Evolutionary conservation across 352 stramenopile species (phyloP).

Genomic region (Phytophthora pluvialis): DNA sequence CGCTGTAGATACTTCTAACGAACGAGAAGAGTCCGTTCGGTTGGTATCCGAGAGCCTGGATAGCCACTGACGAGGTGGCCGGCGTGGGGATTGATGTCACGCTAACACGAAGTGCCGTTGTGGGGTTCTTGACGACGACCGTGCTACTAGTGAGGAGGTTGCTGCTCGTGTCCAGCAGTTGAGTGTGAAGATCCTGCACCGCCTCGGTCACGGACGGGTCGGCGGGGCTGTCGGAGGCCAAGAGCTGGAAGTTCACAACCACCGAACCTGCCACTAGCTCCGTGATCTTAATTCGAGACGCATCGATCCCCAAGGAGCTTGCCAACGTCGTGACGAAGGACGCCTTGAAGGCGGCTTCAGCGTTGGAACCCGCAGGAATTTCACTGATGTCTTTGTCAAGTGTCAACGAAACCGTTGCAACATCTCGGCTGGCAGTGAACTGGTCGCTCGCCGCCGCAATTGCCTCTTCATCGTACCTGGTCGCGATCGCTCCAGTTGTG

Average conservation of each 20-base stretch:
- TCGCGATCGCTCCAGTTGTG: neutral
- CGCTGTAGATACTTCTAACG: constrained; percentile 51
- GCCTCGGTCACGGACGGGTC: constrained; percentile 58
- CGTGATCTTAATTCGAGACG: constrained; percentile 58
- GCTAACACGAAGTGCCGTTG: constrained; percentile 38
- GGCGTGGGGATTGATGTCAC: constrained; percentile 27
- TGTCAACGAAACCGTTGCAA: constrained; percentile 56
- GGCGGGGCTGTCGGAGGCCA: constrained; percentile 52
- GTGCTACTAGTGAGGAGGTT: constrained; percentile 35
- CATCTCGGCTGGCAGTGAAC: constrained; percentile 50
- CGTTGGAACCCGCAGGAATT: constrained; percentile 52
- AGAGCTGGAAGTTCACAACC: constrained; percentile 67
- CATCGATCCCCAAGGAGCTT: constrained; percentile 51
- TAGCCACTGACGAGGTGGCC: constrained; percentile 26
- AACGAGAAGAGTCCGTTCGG: constrained; percentile 72
- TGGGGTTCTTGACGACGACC: constrained; percentile 43
- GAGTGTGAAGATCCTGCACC: constrained; percentile 46
- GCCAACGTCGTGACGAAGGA: constrained; percentile 46
- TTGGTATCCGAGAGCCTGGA: constrained; percentile 67
- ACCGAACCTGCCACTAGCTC: constrained; percentile 62
- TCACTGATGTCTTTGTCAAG: constrained; percentile 70
- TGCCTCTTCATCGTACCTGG: constrained; percentile 41
- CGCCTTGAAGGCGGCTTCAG: constrained; percentile 58
- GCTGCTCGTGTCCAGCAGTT: constrained; percentile 53
- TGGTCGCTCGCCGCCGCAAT: constrained; percentile 34